Evolutionary conservation across 2,329 filamentous ascomycete genomes (phyloP).

Genomic region (Aspergillus intermedius): DNA sequence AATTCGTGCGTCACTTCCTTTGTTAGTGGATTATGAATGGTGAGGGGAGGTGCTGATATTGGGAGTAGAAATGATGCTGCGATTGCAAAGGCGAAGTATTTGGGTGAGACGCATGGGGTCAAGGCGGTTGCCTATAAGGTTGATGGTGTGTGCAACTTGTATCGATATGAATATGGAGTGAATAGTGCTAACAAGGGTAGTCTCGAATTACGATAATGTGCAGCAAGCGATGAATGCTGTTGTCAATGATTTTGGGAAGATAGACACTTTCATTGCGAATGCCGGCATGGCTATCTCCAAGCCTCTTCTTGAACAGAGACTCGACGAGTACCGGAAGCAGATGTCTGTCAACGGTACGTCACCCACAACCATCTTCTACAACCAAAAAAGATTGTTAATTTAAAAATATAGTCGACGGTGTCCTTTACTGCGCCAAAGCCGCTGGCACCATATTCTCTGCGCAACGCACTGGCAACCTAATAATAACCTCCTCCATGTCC

Average conservation of each 20-base stretch:
- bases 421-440: conserved; percentile 20
- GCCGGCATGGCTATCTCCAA: conserved; percentile 50
- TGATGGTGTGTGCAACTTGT: conserved; percentile 20
- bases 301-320: conserved; percentile 48
- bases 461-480: conserved; percentile 39
- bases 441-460: conserved; percentile 44
- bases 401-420: neutral
- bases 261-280: conserved; percentile 42
- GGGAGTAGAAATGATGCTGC: conserved; percentile 27
- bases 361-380: conserved; percentile 2
- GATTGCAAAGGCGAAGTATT: conserved; percentile 27
- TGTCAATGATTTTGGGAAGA: conserved; percentile 35
- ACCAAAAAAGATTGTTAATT: too few relatives aligned
- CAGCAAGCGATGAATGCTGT: conserved; percentile 29
- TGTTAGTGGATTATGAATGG: neutral
- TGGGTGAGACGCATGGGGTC: conserved; percentile 30
- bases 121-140: conserved; percentile 41
- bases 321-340: conserved; percentile 48
- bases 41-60: neutral
- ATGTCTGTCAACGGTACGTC: conserved; percentile 49
- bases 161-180: neutral
- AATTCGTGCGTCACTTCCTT: conserved; percentile 22
- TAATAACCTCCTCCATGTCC: conserved; percentile 49
- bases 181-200: conserved; percentile 15
- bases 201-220: conserved; percentile 37